These are phyloP conservation scores for Dothideomycetes sp. DNA, from an alignment of 2,329 filamentous ascomycete species.

Conservation along the genomic window DNA sequence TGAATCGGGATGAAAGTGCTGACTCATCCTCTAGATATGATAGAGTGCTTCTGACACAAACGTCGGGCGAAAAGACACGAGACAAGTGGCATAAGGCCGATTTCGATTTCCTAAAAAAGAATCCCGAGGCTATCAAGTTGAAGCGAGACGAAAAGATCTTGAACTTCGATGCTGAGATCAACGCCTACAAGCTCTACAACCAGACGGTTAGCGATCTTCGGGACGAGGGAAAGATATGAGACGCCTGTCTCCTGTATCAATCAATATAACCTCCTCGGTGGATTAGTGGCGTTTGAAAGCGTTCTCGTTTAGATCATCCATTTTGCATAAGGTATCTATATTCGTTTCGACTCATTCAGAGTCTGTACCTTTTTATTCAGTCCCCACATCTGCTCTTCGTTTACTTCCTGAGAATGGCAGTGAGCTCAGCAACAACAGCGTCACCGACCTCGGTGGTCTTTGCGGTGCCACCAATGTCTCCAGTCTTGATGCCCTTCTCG, in stretches of 20 bases:
- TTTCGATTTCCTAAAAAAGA: slow-evolving; percentile 33
- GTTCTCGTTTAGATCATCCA: too few species aligned
- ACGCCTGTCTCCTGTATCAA: too few species aligned
- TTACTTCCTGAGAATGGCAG: slow-evolving; percentile 47
- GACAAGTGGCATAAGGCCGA: slow-evolving; percentile 41
- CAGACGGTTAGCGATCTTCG: slow-evolving; percentile 9
- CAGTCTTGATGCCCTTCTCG: slow-evolving; percentile 67
- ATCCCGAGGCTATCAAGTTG: slow-evolving; percentile 35
- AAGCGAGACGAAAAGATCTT: slow-evolving; percentile 26
- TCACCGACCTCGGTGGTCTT: slow-evolving; percentile 74
- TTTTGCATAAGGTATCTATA: too few species aligned
- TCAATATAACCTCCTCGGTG: too few species aligned
- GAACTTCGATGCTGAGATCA: slow-evolving; percentile 8
- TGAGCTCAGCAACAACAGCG: slow-evolving; percentile 64
- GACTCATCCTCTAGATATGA: not conserved
- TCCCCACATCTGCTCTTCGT: too few species aligned
- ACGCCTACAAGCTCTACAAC: slow-evolving; percentile 9
- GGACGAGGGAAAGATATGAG: not conserved
- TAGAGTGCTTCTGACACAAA: not conserved
- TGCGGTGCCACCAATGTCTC: slow-evolving; percentile 70
- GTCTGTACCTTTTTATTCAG: too few species aligned
- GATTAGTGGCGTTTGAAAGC: too few species aligned
- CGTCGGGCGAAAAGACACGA: slow-evolving; percentile 7
- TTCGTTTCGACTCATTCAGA: too few species aligned
- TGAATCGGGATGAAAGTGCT: not conserved